Evolutionary conservation across 164 flowering plant species (phyloP).

Genomic region (Euptelea pleiosperma): DNA sequence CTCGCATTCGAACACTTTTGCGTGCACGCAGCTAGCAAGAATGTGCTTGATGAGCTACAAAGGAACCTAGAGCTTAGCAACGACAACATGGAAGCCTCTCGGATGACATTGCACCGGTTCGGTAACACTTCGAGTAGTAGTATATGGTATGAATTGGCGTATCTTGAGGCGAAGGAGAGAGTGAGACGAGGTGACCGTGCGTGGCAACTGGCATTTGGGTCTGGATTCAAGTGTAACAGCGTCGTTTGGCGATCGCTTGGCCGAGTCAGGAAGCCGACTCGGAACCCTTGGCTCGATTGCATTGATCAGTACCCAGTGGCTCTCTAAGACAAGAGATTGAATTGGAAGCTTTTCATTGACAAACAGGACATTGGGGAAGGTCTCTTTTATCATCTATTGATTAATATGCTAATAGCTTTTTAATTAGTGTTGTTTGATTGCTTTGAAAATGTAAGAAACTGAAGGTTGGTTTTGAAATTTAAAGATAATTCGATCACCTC

Average conservation of each 20-base stretch:
- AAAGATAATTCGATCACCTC: too few relatives aligned
- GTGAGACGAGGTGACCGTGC: slow-evolving; percentile 75
- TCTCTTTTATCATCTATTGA: background rate
- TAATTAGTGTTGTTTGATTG: background rate
- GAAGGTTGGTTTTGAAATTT: background rate
- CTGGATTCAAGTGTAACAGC: slow-evolving; percentile 96
- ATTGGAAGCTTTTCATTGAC: background rate
- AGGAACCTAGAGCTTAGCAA: slow-evolving; percentile 78
- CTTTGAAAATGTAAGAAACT: background rate
- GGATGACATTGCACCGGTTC: slow-evolving; percentile 79
- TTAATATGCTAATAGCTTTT: background rate
- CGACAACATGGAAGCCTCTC: slow-evolving; percentile 71
- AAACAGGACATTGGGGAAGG: too few relatives aligned
- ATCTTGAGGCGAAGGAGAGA: slow-evolving; percentile 77
- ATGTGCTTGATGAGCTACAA: slow-evolving; percentile 73
- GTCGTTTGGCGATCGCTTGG: slow-evolving; percentile 72
- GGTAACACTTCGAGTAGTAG: slow-evolving; percentile 97
- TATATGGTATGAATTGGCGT: slow-evolving; percentile 94
- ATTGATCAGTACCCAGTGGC: slow-evolving; percentile 45
- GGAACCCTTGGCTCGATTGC: slow-evolving; percentile 79
- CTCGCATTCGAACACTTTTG: slow-evolving; percentile 97
- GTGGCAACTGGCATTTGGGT: slow-evolving; percentile 91
- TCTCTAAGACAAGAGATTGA: background rate
- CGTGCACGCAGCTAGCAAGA: slow-evolving; percentile 81
- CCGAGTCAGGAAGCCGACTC: slow-evolving; percentile 44